A percentile compares a stretch with the other conserved stretches of the same genome.
phyloP scores from a whole-genome alignment of 2,329 filamentous ascomycete species.

The Aspergillus pseudoterreus region DNA sequence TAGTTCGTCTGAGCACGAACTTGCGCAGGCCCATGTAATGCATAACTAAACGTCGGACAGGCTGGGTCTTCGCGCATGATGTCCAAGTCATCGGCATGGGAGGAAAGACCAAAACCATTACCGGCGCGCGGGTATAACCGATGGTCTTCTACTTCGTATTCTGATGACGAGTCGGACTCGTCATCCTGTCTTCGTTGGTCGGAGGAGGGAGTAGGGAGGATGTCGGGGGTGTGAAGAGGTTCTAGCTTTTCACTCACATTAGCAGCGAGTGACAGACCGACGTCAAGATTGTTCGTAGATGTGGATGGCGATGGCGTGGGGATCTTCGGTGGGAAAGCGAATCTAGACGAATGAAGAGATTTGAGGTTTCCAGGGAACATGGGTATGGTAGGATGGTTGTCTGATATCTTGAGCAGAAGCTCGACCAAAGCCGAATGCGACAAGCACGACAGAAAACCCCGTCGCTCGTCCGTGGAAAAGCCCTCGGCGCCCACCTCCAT shows the following conservation, averaged over 20 bases:
- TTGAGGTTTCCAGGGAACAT: constrained; percentile 53
- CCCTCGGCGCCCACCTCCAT: constrained; percentile 26
- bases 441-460: constrained; percentile 60
- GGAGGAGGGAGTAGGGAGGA: constrained; percentile 2
- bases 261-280: neutral
- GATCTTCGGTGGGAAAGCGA: constrained; percentile 13
- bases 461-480: constrained; percentile 49
- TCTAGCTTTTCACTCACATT: neutral
- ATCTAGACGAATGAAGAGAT: constrained; percentile 21
- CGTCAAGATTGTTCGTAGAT: constrained; percentile 1
- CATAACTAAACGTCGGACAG: constrained; percentile 56
- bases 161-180: constrained; percentile 36
- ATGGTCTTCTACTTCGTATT: constrained; percentile 49
- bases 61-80: constrained; percentile 60
- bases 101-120: constrained; percentile 56
- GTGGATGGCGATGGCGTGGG: constrained; percentile 1
- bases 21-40: constrained; percentile 26
- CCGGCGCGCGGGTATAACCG: constrained; percentile 62
- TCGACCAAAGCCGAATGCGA: constrained; percentile 60
- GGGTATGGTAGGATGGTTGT: constrained; percentile 61
- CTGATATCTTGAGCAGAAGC: constrained; percentile 60
- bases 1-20: constrained; percentile 12
- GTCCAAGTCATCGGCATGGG: constrained; percentile 57
- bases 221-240: neutral
- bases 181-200: constrained; percentile 19